Conservation (phyloP, 305 asterid genomes). For the Rubia peregrina region DNA sequence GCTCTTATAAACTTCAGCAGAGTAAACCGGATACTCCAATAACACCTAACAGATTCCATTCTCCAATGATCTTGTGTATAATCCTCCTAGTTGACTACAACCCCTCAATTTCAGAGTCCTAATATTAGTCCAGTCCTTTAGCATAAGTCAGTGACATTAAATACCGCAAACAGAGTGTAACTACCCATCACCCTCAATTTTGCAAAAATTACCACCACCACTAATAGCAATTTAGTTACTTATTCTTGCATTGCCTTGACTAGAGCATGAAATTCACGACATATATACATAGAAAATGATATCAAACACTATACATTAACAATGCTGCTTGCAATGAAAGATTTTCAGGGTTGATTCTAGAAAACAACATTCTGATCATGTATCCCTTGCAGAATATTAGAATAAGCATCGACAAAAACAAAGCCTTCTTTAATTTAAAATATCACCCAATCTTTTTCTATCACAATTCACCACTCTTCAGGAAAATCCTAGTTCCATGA, state of each 20-base stretch:
- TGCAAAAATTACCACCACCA: neutral
- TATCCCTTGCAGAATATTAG: neutral
- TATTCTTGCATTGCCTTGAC: neutral
- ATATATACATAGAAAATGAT: neutral
- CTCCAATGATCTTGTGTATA: neutral
- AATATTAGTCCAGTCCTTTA: neutral
- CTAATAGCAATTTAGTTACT: neutral
- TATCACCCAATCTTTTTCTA: neutral
- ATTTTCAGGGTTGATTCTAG: neutral
- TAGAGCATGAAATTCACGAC: neutral
- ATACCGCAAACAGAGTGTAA: neutral
- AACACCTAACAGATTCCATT: neutral
- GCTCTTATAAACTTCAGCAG: neutral
- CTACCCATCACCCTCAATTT: neutral
- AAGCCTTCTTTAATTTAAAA: neutral
- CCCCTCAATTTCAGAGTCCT: neutral
- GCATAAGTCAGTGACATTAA: neutral
- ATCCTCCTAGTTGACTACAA: neutral
- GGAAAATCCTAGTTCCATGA: neutral
- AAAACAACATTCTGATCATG: neutral
- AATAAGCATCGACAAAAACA: neutral
- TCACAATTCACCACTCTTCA: neutral
- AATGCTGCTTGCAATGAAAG: neutral
- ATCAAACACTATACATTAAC: neutral
- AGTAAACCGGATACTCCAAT: neutral